These are phyloP conservation scores for Phoma sp. DNA, from an alignment of 2,329 filamentous ascomycete species.

Conservation along the genomic window DNA sequence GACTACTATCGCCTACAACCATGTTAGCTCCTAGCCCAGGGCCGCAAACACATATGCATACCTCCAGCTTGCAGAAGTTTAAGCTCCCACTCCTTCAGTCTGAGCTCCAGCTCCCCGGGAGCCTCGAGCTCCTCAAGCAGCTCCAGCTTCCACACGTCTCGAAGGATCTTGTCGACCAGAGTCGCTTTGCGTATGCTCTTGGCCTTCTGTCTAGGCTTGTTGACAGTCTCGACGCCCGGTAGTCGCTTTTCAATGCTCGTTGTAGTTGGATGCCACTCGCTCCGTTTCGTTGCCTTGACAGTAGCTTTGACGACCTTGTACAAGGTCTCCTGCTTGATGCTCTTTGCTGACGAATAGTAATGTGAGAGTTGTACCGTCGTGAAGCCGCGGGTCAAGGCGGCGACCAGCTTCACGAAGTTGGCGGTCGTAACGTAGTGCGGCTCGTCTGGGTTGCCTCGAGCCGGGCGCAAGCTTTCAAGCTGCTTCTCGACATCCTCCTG, in stretches of 20 bases:
- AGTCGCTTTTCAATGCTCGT: conserved; percentile 35
- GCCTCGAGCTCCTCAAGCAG: conserved; percentile 47
- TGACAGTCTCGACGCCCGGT: conserved; percentile 27
- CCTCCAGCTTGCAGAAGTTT: conserved; percentile 38
- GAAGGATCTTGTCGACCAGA: conserved; percentile 45
- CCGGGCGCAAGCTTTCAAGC: conserved; percentile 42
- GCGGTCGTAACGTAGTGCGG: conserved; percentile 39
- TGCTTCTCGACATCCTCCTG: conserved; percentile 42
- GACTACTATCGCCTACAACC: conserved; percentile 22
- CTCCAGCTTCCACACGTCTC: conserved; percentile 42
- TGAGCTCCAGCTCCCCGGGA: conserved; percentile 46
- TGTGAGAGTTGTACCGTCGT: conserved; percentile 38
- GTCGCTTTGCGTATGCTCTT: conserved; percentile 35
- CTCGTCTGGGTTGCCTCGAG: conserved; percentile 27
- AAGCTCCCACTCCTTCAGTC: conserved; percentile 44
- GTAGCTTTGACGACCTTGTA: conserved; percentile 26
- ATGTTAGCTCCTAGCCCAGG: conserved; percentile 5
- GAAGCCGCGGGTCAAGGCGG: conserved; percentile 36
- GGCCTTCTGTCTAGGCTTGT: conserved; percentile 10
- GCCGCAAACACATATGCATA: conserved; percentile 6
- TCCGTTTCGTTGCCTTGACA: conserved; percentile 29
- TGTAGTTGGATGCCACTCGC: conserved; percentile 40
- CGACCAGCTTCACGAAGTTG: conserved; percentile 35
- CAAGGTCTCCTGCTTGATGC: conserved; percentile 25
- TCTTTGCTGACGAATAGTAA: conserved; percentile 41